Evolutionary conservation across 495 filamentous ascomycete species (phyloP).

Genomic region (Patellaria atrata): DNA sequence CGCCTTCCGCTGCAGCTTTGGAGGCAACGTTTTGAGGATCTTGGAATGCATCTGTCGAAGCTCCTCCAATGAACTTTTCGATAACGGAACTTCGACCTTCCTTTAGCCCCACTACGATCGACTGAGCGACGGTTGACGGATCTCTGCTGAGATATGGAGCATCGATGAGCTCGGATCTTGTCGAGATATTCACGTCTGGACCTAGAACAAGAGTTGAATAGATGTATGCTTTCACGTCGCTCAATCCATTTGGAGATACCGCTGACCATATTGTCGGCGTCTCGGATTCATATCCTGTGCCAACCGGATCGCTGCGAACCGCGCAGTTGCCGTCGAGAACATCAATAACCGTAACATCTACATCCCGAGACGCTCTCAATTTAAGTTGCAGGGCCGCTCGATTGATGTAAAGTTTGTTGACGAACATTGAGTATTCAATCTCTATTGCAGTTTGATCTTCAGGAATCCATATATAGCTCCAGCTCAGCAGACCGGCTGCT

Average conservation of each 20-base stretch:
- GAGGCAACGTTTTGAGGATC: slow-evolving; percentile 38
- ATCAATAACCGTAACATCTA: slow-evolving; percentile 40
- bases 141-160: slow-evolving; percentile 39
- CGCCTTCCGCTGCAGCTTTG: slow-evolving; percentile 31
- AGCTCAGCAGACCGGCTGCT: slow-evolving; percentile 45
- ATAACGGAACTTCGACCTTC: slow-evolving; percentile 36
- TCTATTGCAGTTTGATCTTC: slow-evolving; percentile 31
- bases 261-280: slow-evolving; percentile 39
- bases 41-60: slow-evolving; percentile 45
- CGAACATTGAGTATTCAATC: slow-evolving; percentile 45
- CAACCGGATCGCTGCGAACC: slow-evolving; percentile 41
- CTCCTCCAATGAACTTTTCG: slow-evolving; percentile 45
- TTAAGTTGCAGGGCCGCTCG: slow-evolving; percentile 47
- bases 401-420: slow-evolving; percentile 47
- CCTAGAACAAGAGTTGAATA: slow-evolving; percentile 35
- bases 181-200: slow-evolving; percentile 33
- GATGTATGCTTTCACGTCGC: slow-evolving; percentile 44
- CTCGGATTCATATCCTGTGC: slow-evolving; percentile 33
- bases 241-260: slow-evolving; percentile 40
- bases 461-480: slow-evolving; percentile 56
- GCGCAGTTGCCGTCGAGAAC: slow-evolving; percentile 45
- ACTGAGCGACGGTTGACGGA: slow-evolving; percentile 48
- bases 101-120: slow-evolving; percentile 34
- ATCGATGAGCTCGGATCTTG: slow-evolving; percentile 29
- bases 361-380: slow-evolving; percentile 34